Evolutionary conservation across 2,329 filamentous ascomycete species (phyloP).

Genomic region (Fusarium concolor): DNA sequence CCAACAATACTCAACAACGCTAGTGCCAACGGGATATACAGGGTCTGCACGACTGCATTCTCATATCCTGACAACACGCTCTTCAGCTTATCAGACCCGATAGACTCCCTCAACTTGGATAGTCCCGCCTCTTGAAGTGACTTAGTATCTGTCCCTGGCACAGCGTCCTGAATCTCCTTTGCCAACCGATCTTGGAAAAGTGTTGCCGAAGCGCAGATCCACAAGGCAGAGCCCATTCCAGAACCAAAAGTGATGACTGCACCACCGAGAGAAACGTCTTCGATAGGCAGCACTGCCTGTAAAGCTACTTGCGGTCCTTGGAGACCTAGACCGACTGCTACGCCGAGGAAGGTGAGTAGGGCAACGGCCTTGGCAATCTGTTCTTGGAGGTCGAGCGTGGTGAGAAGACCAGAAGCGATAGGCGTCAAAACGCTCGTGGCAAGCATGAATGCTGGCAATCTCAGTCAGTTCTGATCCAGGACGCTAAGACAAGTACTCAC

Average conservation of each 20-base stretch:
- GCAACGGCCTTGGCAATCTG: slow-evolving; percentile 37
- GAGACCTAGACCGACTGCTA: slow-evolving; percentile 38
- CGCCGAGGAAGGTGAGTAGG: slow-evolving; percentile 36
- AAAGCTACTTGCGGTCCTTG: slow-evolving; percentile 40
- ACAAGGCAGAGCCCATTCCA: slow-evolving; percentile 40
- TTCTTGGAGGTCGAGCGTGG: slow-evolving; percentile 36
- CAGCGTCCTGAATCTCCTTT: slow-evolving; percentile 26
- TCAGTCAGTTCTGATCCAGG: too few species aligned
- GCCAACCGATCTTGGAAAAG: slow-evolving; percentile 38
- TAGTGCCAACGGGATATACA: slow-evolving; percentile 39
- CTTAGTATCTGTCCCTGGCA: slow-evolving; percentile 20
- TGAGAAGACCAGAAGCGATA: slow-evolving; percentile 38
- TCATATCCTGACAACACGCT: slow-evolving; percentile 38
- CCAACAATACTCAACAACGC: slow-evolving; percentile 37
- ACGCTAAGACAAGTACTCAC: too few species aligned
- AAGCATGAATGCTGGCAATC: slow-evolving; percentile 42
- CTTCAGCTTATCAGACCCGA: slow-evolving; percentile 21
- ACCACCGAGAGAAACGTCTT: slow-evolving; percentile 41
- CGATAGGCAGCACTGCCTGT: slow-evolving; percentile 31
- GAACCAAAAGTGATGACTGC: slow-evolving; percentile 41
- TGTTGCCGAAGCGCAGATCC: slow-evolving; percentile 44
- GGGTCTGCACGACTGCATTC: slow-evolving; percentile 37
- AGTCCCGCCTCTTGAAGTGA: slow-evolving; percentile 24
- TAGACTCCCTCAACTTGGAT: slow-evolving; percentile 28
- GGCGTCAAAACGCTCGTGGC: slow-evolving; percentile 38